A percentile compares a stretch with the other conserved stretches of the same genome.
phyloP scores from a whole-genome alignment of 192 early-diverging fungal genomes.

The Neocallimastix lanati region DNA sequence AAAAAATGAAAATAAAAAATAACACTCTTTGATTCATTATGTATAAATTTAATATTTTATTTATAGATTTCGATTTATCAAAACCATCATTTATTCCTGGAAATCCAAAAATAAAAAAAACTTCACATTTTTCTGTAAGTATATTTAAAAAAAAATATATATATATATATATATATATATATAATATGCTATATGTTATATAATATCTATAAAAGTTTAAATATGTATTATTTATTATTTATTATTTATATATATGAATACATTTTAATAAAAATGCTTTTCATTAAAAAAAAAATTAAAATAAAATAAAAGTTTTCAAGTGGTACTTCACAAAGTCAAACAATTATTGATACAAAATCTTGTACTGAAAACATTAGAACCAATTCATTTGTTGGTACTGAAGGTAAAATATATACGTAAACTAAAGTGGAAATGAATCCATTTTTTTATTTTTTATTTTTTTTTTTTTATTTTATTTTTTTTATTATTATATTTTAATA shows the following conservation, averaged over 20 bases:
- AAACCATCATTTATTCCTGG: conserved; percentile 73
- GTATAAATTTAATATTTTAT: too few species aligned
- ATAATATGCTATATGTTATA: too few species aligned
- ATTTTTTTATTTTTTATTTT: background rate
- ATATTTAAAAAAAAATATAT: background rate
- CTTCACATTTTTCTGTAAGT: conserved; percentile 6
- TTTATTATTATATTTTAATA: too few species aligned
- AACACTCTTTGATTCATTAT: too few species aligned
- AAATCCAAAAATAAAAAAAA: conserved; percentile 37
- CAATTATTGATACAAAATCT: conserved; percentile 67
- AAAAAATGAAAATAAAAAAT: too few species aligned
- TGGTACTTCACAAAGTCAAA: conserved; percentile 18
- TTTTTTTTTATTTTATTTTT: background rate
- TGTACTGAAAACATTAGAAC: conserved; percentile 76
- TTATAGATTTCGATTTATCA: conserved; percentile 88
- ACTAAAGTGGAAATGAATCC: too few species aligned
- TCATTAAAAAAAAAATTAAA: too few species aligned
- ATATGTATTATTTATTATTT: too few species aligned
- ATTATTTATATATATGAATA: too few species aligned
- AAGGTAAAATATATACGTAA: too few species aligned
- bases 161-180: conserved; percentile 99
- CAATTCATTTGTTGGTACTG: conserved; percentile 97
- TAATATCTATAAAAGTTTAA: too few species aligned
- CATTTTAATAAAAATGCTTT: too few species aligned
- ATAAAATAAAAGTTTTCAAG: conserved; percentile 10